Base-by-base conservation (phyloP, 345 rosid species). In the Rhodamnia rubescens region DNA sequence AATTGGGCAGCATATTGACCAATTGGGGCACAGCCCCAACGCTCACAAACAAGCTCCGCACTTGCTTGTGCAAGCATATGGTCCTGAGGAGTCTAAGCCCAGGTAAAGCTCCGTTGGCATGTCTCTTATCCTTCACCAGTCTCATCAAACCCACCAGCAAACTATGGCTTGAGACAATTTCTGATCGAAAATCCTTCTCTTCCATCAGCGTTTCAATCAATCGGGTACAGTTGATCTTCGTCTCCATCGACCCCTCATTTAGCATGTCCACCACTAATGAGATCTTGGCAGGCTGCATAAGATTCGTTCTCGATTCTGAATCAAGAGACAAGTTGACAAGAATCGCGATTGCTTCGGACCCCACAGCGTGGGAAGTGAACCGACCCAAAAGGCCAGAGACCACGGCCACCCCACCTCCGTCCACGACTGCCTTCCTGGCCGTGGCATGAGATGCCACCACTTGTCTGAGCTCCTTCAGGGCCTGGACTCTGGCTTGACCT, bases 161-260 rank as follows among this genome's bases (percentile, higher is more conserved):
- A 51, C 88, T 86, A 61, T 86, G 88, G 59, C 88, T 86, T 3
- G 88, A 86, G 32, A 86, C 54, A 29, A 86, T n/a, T 58, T 86
- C 88, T 42, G 88, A 86, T 29, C 88, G 83, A 21, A 86, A 86
- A 80, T 86, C 88, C 85, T 86, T 86, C 61, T 86, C 88, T 84
- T 86, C 88, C 88, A 86, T 86, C 80, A 86, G 59, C 11, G 74
- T 86, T 26, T 84, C 61, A 22, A 86, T 83, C 57, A 86, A 59
- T 81, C 78, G 85, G 22, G 88, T 84, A 82, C 88, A 86, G 78
- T 86, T 86, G 50, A 86, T 86, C 88, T 86, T 86, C 22, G 88
- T 86, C 78, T 86, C 85, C 53, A 86, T 49, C 8, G 88, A 86
- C 5, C 88, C 88, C 59, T 86, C 88, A 75, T 86, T 86, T 57